These are phyloP conservation scores for Ascodesmis nigricans DNA, from an alignment of 495 filamentous ascomycete genomes.

Conservation along the genomic window DNA sequence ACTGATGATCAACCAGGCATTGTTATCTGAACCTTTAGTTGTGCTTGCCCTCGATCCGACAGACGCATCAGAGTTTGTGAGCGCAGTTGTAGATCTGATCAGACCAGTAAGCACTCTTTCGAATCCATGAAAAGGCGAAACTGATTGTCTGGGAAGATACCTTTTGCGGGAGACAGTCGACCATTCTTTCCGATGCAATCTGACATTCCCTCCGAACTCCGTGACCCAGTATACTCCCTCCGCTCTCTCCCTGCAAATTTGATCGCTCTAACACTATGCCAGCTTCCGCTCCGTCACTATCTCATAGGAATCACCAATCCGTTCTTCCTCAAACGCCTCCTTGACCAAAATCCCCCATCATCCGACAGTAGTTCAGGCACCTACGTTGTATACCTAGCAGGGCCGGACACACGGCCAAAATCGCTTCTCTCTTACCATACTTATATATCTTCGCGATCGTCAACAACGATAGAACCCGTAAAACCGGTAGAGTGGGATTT, in stretches of 20 bases:
- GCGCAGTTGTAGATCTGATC: slow-evolving; percentile 16
- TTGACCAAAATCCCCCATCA: slow-evolving; percentile 14
- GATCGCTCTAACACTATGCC: neutral
- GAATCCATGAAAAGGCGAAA: neutral
- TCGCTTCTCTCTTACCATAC: too few species aligned
- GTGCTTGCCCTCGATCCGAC: slow-evolving; percentile 19
- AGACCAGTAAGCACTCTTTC: slow-evolving; percentile 14
- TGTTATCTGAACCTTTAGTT: slow-evolving; percentile 20
- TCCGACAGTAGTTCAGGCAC: too few species aligned
- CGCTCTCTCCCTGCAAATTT: too few species aligned
- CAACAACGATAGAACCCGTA: slow-evolving; percentile 15
- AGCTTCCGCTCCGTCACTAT: slow-evolving; percentile 20
- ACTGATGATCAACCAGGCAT: too few species aligned
- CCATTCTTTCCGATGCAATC: slow-evolving; percentile 22
- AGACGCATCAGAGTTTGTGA: slow-evolving; percentile 20
- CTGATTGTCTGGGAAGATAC: slow-evolving; percentile 16
- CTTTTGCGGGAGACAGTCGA: slow-evolving; percentile 19
- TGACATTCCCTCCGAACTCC: too few species aligned
- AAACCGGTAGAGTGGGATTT: slow-evolving; percentile 15
- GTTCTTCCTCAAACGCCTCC: slow-evolving; percentile 19
- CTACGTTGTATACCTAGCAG: slow-evolving; percentile 21
- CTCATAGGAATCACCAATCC: slow-evolving; percentile 22
- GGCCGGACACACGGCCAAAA: slow-evolving; percentile 19
- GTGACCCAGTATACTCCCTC: too few species aligned
- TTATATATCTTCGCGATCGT: slow-evolving; percentile 10